phyloP scores from a whole-genome alignment of 805 yeast genomes.

The Yamadazyma nakazawae region DNA sequence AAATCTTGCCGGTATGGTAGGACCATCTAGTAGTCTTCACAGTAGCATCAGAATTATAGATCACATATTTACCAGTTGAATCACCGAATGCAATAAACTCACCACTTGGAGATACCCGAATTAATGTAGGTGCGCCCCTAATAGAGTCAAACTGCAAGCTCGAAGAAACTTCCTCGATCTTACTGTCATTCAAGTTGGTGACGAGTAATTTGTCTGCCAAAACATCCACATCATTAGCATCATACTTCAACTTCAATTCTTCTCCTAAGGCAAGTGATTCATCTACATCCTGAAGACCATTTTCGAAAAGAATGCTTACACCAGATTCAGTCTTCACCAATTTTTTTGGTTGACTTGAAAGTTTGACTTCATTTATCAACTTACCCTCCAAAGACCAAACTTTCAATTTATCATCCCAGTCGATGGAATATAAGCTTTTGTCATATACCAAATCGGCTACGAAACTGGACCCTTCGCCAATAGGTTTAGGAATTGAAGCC shows the following conservation, averaged over 20 bases:
- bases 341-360: constrained; percentile 36
- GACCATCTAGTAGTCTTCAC: constrained; percentile 90
- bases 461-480: constrained; percentile 58
- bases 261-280: background rate
- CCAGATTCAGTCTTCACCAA: constrained; percentile 24
- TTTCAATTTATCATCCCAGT: constrained; percentile 85
- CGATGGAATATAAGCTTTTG: constrained; percentile 48
- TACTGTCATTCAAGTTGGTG: constrained; percentile 28
- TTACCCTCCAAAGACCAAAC: constrained; percentile 22
- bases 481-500: constrained; percentile 19
- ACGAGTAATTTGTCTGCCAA: constrained; percentile 24
- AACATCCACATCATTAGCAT: constrained; percentile 24
- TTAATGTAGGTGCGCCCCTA: constrained; percentile 34
- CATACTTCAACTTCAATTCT: constrained; percentile 18
- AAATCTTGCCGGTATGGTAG: constrained; percentile 83
- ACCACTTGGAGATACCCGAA: constrained; percentile 70
- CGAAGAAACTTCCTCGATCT: constrained; percentile 26
- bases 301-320: constrained; percentile 30
- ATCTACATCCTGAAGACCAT: constrained; percentile 18
- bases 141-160: constrained; percentile 56
- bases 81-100: constrained; percentile 81
- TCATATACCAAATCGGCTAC: constrained; percentile 49
- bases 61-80: constrained; percentile 76
- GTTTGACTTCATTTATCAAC: constrained; percentile 8
- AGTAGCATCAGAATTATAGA: constrained; percentile 56